Percentiles rank a stretch among this genome's conserved stretches.
Conservation (phyloP, 2,329 filamentous ascomycete genomes). For the Purpureocillium takamizusanense region DNA sequence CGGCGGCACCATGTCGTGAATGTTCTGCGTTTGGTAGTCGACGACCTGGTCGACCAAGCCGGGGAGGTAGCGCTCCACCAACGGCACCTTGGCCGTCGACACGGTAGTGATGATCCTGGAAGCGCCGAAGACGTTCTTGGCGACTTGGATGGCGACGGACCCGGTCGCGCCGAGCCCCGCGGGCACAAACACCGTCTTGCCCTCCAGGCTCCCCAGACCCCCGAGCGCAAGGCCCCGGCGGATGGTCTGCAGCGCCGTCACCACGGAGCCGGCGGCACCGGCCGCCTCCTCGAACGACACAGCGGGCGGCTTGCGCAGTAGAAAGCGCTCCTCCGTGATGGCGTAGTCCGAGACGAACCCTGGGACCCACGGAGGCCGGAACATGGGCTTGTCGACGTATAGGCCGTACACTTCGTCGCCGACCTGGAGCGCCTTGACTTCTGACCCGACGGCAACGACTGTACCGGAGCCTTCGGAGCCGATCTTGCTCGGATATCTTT, state of each 20-base stretch:
- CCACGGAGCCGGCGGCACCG: conserved; percentile 22
- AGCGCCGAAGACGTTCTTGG: conserved; percentile 40
- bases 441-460: conserved; percentile 19
- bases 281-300: conserved; percentile 26
- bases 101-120: conserved; percentile 39
- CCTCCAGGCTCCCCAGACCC: conserved; percentile 29
- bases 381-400: conserved; percentile 26
- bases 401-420: conserved; percentile 31
- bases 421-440: conserved; percentile 15
- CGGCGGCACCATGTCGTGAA: conserved; percentile 25
- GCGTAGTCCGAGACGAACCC: conserved; percentile 33
- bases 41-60: conserved; percentile 40
- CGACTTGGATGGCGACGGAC: conserved; percentile 35
- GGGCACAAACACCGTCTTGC: conserved; percentile 42
- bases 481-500: conserved; percentile 14
- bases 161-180: conserved; percentile 41
- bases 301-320: conserved; percentile 21
- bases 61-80: conserved; percentile 30
- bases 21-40: conserved; percentile 37
- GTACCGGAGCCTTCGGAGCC: conserved; percentile 22
- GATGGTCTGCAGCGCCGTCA: conserved; percentile 36
- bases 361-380: conserved; percentile 10
- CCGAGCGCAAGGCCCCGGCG: conserved; percentile 26
- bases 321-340: conserved; percentile 22
- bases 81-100: conserved; percentile 39